Evolutionary conservation across 306 rosid species (phyloP).

Genomic region (Trichosanthes truncata): DNA sequence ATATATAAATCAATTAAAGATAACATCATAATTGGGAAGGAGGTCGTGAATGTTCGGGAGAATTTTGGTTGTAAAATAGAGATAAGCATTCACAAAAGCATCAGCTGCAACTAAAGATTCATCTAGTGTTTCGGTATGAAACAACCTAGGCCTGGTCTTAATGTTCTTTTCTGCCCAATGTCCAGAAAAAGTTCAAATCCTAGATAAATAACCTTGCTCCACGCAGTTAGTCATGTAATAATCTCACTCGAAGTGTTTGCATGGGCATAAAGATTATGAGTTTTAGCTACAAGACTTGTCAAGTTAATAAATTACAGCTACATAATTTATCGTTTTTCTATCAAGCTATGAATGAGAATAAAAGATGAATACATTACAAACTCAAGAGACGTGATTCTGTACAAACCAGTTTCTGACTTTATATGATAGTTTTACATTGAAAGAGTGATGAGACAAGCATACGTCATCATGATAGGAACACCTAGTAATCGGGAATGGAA

Average conservation of each 20-base stretch:
- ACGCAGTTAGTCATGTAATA: not conserved
- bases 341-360: not conserved
- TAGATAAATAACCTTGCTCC: not conserved
- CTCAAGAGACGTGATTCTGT: not conserved
- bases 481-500: slow-evolving; percentile 83
- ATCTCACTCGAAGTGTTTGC: not conserved
- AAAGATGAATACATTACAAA: not conserved
- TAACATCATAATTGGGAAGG: no score
- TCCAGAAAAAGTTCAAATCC: not conserved
- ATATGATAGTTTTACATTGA: slow-evolving; percentile 4
- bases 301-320: not conserved
- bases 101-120: not conserved
- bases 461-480: not conserved
- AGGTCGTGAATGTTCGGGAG: no score
- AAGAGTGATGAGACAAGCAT: not conserved
- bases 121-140: not conserved
- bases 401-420: not conserved
- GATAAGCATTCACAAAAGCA: not conserved
- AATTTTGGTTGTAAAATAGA: no score
- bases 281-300: not conserved
- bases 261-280: not conserved
- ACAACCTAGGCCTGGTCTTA: not conserved
- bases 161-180: not conserved
- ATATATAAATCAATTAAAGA: not conserved
- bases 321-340: not conserved